These are phyloP conservation scores for Nemania sp. DNA, from an alignment of 2,329 filamentous ascomycete species.

Conservation along the genomic window DNA sequence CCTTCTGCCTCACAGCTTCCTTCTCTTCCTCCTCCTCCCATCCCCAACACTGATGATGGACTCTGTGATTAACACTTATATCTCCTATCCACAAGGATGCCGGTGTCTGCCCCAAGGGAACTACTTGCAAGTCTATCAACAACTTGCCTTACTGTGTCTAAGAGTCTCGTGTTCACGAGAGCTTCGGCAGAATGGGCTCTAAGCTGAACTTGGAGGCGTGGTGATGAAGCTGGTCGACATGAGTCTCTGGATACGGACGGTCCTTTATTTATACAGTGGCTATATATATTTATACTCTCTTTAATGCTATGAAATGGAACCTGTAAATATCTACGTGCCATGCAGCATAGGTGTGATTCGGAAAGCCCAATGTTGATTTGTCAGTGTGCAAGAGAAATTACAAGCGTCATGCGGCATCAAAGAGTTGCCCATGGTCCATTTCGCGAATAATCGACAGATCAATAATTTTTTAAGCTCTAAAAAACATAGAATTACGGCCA, in stretches of 20 bases:
- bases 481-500: too few species aligned
- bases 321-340: too few species aligned
- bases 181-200: neutral
- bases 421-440: too few species aligned
- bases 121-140: slow-evolving; percentile 35
- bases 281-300: slow-evolving; percentile 8
- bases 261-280: neutral
- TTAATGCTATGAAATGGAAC: slow-evolving; percentile 13
- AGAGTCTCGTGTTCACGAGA: neutral
- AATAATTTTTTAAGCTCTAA: too few species aligned
- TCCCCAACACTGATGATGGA: neutral
- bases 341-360: too few species aligned
- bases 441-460: too few species aligned
- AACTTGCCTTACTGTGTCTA: slow-evolving; percentile 38
- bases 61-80: neutral
- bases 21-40: neutral
- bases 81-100: slow-evolving; percentile 28
- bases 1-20: neutral
- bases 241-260: slow-evolving; percentile 2
- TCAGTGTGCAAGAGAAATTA: too few species aligned
- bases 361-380: too few species aligned
- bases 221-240: neutral
- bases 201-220: neutral
- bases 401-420: too few species aligned
- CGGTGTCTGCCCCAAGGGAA: slow-evolving; percentile 30